Base-by-base conservation (phyloP, 331 rosid species). In the Quercus tomentella region DNA sequence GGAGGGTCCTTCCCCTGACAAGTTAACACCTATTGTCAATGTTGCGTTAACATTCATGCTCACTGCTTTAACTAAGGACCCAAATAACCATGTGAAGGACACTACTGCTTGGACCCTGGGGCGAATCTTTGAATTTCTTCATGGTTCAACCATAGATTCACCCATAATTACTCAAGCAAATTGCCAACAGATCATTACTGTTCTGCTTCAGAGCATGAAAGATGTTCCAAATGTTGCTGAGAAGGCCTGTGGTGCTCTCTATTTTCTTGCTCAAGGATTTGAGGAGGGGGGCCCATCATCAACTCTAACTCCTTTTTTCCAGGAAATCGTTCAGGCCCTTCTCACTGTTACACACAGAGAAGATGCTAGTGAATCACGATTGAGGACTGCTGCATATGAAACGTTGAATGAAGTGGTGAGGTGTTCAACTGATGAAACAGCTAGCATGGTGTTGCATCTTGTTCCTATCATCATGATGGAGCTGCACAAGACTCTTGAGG, bases 61-160 rank as follows among this genome's bases (percentile, higher is more conserved):
- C 23, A 79, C 86, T 83, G 97, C 97, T 45, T 82, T 93, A 79
- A 85, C 87, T 76, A 82, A 88, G 79, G 97, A 93, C 66, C 92
- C 89, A 52, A 91, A 85, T 82, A 91, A 89, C 86, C 97, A 93
- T 72, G 97, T 93, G 80, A 93, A 93, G 86, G 97, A 93, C 86
- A 93, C 97, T 60, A 91, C 97, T 76, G 97, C 97, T 14, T 93
- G 97, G 97, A 93, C 97, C 56, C 82, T 93, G 72, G 97, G 97
- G 30, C 88, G 97, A 63, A 93, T 93, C 90, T 93, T 93, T 71
- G 97, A 93, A 88, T 93, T 93, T 76, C 91, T 93, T 74, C 97
- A 93, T 70, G 89, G 94, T 80, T 89, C 97, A 58, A 79, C 81
- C 72, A 37, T 87, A 70, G 97, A 91, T 67, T 78, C 93, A 49